These are phyloP conservation scores for Fusarium sulawesiense DNA, from an alignment of 2,329 filamentous ascomycete genomes.

Conservation along the genomic window DNA sequence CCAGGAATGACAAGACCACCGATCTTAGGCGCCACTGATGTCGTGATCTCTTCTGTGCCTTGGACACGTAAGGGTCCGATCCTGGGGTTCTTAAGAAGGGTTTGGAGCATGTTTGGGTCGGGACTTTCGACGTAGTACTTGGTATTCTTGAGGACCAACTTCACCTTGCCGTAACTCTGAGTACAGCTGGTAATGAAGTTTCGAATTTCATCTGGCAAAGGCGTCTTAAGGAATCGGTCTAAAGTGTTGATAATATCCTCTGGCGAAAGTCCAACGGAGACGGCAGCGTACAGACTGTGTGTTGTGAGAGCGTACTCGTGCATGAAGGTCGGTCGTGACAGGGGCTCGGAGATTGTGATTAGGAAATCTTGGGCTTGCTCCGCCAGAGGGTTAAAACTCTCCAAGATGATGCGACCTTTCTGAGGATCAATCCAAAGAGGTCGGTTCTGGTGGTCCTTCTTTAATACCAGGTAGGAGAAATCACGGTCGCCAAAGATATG, in stretches of 20 bases:
- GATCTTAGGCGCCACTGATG: constrained; percentile 86
- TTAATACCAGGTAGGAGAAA: constrained; percentile 84
- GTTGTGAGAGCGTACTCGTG: constrained; percentile 94
- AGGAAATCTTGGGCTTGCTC: constrained; percentile 92
- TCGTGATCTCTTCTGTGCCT: constrained; percentile 76
- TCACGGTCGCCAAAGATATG: constrained; percentile 68
- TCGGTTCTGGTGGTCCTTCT: constrained; percentile 88
- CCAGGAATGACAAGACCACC: constrained; percentile 91
- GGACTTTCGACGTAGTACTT: constrained; percentile 94
- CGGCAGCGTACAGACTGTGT: constrained; percentile 93
- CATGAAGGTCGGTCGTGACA: constrained; percentile 88
- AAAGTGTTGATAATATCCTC: constrained; percentile 91
- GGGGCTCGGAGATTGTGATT: constrained; percentile 93
- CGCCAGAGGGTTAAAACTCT: constrained; percentile 92
- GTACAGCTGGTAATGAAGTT: constrained; percentile 84
- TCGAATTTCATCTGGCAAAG: constrained; percentile 82
- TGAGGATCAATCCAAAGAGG: constrained; percentile 94
- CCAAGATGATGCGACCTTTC: constrained; percentile 87
- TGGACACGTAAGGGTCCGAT: constrained; percentile 85
- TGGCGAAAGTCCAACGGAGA: constrained; percentile 91
- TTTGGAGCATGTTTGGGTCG: constrained; percentile 87
- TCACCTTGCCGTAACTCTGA: constrained; percentile 93
- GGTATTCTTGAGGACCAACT: constrained; percentile 93
- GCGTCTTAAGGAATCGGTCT: constrained; percentile 89
- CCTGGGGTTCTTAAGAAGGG: constrained; percentile 83